Conservation (phyloP, 2,329 filamentous ascomycete genomes). For the Ascomycota sp. region DNA sequence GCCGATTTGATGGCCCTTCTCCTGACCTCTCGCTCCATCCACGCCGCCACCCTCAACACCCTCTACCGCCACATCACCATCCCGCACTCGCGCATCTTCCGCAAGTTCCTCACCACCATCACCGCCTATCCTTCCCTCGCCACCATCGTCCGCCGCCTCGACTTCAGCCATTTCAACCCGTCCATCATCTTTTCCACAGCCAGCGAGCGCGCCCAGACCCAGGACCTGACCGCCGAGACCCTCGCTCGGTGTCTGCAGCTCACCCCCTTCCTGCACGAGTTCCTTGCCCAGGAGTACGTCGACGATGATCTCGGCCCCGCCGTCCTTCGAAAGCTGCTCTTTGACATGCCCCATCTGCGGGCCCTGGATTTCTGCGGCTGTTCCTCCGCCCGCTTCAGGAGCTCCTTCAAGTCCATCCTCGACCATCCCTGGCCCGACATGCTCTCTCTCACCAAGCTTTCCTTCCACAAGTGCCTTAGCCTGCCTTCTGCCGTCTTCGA, state of each 20-base stretch:
- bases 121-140: constrained; percentile 46
- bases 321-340: constrained; percentile 52
- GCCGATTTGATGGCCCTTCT: constrained; percentile 59
- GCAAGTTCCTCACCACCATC: constrained; percentile 57
- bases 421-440: constrained; percentile 28
- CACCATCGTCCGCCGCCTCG: constrained; percentile 55
- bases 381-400: constrained; percentile 46
- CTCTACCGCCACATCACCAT: constrained; percentile 66
- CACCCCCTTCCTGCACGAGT: constrained; percentile 55
- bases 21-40: constrained; percentile 53
- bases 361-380: constrained; percentile 64
- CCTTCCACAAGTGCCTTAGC: constrained; percentile 59
- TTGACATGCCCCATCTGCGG: constrained; percentile 39
- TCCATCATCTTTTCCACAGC: constrained; percentile 56
- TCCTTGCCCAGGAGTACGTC: constrained; percentile 62
- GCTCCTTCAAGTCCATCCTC: constrained; percentile 38
- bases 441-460: constrained; percentile 45
- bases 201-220: constrained; percentile 52
- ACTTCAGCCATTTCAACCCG: constrained; percentile 75
- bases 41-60: constrained; percentile 51
- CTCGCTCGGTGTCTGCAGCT: constrained; percentile 50
- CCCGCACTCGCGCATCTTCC: constrained; percentile 65
- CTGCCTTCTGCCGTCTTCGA: constrained; percentile 49
- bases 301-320: constrained; percentile 52
- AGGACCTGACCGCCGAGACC: constrained; percentile 56